Base-by-base conservation (phyloP, 495 filamentous ascomycete species). In the Aspergillus heteromorphus region DNA sequence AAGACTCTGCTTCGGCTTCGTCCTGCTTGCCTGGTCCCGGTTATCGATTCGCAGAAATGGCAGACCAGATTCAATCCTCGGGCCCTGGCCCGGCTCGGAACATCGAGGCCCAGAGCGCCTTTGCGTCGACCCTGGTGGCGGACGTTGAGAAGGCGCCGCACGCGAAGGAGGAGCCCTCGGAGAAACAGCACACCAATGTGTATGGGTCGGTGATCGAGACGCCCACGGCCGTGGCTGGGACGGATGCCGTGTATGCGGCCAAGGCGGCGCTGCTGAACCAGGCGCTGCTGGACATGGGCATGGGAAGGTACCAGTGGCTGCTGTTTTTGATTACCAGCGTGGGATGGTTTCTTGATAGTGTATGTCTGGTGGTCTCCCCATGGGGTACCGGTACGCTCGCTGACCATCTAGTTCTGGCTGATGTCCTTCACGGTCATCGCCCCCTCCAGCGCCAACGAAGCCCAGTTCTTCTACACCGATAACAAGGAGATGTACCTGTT, bases 291-390 rank as follows among this genome's bases (percentile, higher is more conserved):
- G 86, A 91, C 59, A 87, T 92, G 59, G 87, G 87, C 0, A 91
- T 91, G 79, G 88, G 87, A 30, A 73, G 73, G 56, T 92, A 91
- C 62, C 87, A 92, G 71, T 90, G 82, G 82, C 73, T 84, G 55
- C 74, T 91, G 0, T 89, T 89, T 61, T 64, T 81, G 14, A 81
- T 90, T 14, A 83, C 85, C 31, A 84, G 87, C 2, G 88, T 89
- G 49, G 88, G 87, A 23, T 91, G 84, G 84, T 63, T 79, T 25
- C 65, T 73, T 29, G 75, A 77, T 40, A 79, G 71, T 50, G 68
- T 77, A 56, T 57, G 68, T 31, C 18, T 14, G n/a, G n/a, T n/a
- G n/a, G n/a, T n/a, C n/a, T n/a, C n/a, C n/a, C n/a, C n/a, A n/a
- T n/a, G n/a, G n/a, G n/a, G n/a, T n/a, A n/a, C n/a, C n/a, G n/a